phyloP scores from a whole-genome alignment of 225 moss, liverwort and hornwort genomes.

The Pseudisothecium myosuroides region DNA sequence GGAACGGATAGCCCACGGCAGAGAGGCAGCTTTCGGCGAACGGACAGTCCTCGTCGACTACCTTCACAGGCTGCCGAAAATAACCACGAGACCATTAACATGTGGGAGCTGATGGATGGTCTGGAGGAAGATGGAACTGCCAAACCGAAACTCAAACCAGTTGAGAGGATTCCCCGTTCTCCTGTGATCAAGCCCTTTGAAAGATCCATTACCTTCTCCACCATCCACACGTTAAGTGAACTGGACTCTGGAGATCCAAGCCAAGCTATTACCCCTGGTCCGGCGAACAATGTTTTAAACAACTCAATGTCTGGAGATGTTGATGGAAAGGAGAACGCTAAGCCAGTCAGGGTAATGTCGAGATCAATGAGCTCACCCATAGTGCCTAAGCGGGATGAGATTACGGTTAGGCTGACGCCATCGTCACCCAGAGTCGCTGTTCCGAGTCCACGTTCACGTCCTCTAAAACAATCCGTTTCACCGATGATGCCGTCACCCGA shows the following conservation, averaged over 20 bases:
- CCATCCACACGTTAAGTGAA: constrained; percentile 44
- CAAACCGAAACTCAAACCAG: constrained; percentile 8
- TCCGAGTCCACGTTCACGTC: neutral
- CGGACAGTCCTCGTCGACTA: constrained; percentile 23
- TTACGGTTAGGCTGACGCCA: constrained; percentile 24
- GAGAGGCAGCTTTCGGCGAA: constrained; percentile 9
- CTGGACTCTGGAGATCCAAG: constrained; percentile 38
- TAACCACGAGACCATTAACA: constrained; percentile 25
- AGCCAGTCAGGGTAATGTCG: neutral
- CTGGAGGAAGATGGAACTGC: constrained; percentile 17
- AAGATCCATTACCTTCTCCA: constrained; percentile 27
- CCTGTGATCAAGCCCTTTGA: constrained; percentile 34
- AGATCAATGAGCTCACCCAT: constrained; percentile 5
- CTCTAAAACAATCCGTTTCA: neutral
- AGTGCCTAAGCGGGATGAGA: constrained; percentile 12
- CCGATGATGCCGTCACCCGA: neutral
- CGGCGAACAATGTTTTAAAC: neutral
- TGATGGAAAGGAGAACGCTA: constrained; percentile 10
- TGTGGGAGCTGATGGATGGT: constrained; percentile 54
- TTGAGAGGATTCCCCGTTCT: constrained; percentile 12
- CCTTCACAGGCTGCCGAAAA: constrained; percentile 3
- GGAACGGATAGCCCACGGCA: constrained; percentile 12
- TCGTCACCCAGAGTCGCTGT: constrained; percentile 1
- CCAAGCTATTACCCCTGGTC: constrained; percentile 26
- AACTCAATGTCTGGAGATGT: neutral